A percentile compares a stretch with the other conserved stretches of the same genome.
Evolutionary conservation across 345 rosid species (phyloP).

Genomic region (Passiflora organensis): DNA sequence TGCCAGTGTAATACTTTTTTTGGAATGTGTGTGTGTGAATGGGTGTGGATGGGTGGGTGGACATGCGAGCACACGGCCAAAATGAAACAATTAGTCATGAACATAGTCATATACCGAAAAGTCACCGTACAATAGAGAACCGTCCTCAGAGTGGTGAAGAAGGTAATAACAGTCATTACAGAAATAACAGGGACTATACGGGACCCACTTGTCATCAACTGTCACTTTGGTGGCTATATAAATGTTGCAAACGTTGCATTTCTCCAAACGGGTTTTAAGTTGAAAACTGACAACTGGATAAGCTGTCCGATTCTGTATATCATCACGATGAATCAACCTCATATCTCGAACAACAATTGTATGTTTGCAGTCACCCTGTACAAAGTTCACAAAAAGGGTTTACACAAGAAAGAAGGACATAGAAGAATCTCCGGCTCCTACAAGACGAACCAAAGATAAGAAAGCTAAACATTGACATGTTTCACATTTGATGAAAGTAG

Average conservation of each 20-base stretch:
- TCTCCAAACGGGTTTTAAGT: slow-evolving; percentile 39
- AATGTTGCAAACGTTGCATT: slow-evolving; percentile 66
- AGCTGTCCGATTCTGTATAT: slow-evolving; percentile 50
- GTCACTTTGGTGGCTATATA: slow-evolving; percentile 53
- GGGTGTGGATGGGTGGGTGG: no score
- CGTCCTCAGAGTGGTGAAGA: slow-evolving; percentile 47
- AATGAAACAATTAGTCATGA: slow-evolving; percentile 27
- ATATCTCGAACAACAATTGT: slow-evolving; percentile 70
- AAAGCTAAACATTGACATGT: background rate
- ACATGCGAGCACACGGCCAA: no score
- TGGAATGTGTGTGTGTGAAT: no score
- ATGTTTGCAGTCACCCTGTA: slow-evolving; percentile 89
- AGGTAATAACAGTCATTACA: slow-evolving; percentile 63
- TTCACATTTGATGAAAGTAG: background rate
- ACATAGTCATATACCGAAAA: slow-evolving; percentile 55
- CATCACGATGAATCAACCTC: slow-evolving; percentile 77
- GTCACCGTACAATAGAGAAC: slow-evolving; percentile 28
- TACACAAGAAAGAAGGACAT: no score
- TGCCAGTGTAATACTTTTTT: no score
- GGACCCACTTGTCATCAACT: slow-evolving; percentile 64
- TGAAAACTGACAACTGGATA: slow-evolving; percentile 59
- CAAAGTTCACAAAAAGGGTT: slow-evolving; percentile 4
- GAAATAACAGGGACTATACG: slow-evolving; percentile 68
- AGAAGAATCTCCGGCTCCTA: no score
- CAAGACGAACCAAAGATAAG: no score